Percentiles rank a stretch among this genome's conserved stretches.
These are phyloP conservation scores for Suhomyces guaymorum DNA, from an alignment of 1,139 yeast species.

Conservation along the genomic window DNA sequence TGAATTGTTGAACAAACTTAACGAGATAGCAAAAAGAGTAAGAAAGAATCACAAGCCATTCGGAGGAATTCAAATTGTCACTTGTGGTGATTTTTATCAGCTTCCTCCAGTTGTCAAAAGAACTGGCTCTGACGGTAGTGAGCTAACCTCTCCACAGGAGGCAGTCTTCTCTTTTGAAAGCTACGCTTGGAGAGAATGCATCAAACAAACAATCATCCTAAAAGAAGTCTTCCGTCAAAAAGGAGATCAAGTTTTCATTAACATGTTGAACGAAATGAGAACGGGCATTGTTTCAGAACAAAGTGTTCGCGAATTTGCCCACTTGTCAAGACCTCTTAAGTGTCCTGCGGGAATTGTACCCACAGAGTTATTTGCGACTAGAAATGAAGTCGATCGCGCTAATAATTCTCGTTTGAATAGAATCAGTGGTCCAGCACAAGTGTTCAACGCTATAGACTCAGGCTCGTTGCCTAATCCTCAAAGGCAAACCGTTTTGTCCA, in stretches of 20 bases:
- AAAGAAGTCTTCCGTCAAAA: conserved; percentile 88
- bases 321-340: conserved; percentile 55
- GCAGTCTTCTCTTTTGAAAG: conserved; percentile 76
- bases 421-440: conserved; percentile 50
- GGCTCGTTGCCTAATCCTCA: conserved; percentile 54
- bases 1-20: conserved; percentile 66
- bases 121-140: conserved; percentile 27
- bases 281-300: conserved; percentile 61
- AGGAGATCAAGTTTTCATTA: conserved; percentile 74
- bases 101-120: conserved; percentile 71
- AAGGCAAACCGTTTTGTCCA: conserved; percentile 50
- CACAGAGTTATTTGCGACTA: conserved; percentile 82
- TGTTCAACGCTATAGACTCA: conserved; percentile 61
- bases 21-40: conserved; percentile 60
- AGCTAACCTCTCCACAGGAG: conserved; percentile 16
- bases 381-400: conserved; percentile 81
- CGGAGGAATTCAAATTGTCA: conserved; percentile 84
- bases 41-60: conserved; percentile 60
- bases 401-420: conserved; percentile 56
- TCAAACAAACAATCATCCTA: conserved; percentile 66
- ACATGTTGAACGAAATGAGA: conserved; percentile 87
- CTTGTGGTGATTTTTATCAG: conserved; percentile 91
- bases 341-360: conserved; percentile 75
- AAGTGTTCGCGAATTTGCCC: conserved; percentile 56
- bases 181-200: conserved; percentile 64